Base-by-base conservation (phyloP, 2,329 filamentous ascomycete species). In the Fonsecaea nubica region DNA sequence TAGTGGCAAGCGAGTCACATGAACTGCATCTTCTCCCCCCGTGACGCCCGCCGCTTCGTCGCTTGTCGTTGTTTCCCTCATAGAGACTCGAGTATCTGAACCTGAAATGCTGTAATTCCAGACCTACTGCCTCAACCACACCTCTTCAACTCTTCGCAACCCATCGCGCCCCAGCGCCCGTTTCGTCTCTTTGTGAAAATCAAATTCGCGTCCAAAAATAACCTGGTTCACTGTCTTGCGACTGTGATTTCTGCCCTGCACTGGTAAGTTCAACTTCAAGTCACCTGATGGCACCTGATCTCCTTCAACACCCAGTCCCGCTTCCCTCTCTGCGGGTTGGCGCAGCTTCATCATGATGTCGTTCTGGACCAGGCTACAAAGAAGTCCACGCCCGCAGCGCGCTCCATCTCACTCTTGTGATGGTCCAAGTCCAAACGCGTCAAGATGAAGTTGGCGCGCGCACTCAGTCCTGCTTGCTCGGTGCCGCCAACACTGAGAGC, bases 271-370 rank as follows among this genome's bases (percentile, higher is more conserved):
- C 52, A 36, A 45, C 54, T 38, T 58, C 53, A 67, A 66, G 66
- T 69, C 66, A 69, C 66, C 66, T 69, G 66, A 69, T 69, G 33
- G 53, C 64, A 66, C 64, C 64, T 64, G 66, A 69, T 69, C 66
- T 55, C 35, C 50, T 50, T 62, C 54, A 56, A 38, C 57, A 59
- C 12, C 57, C 52, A 56, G 53, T 62, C 60, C 57, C 62, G 62
- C 66, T 65, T 48, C 54, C n/a, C 45, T 25, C 56, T 36, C 58
- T 58, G 59, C 66, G 66, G 55, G 58, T 59, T 40, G 48, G 45
- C 53, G 62, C 66, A 65, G 55, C 53, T 58, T 56, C 55, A 60
- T 55, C 53, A 13, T 45, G 36, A 25, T 52, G 36, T 48, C 52
- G 61, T 63, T 32, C 12, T 38, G 18, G 53, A 30, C 53, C 53